Percentiles rank a stretch among this genome's conserved stretches.
phyloP scores from a whole-genome alignment of 139 green algal species.

The Micractinium sp. region DNA sequence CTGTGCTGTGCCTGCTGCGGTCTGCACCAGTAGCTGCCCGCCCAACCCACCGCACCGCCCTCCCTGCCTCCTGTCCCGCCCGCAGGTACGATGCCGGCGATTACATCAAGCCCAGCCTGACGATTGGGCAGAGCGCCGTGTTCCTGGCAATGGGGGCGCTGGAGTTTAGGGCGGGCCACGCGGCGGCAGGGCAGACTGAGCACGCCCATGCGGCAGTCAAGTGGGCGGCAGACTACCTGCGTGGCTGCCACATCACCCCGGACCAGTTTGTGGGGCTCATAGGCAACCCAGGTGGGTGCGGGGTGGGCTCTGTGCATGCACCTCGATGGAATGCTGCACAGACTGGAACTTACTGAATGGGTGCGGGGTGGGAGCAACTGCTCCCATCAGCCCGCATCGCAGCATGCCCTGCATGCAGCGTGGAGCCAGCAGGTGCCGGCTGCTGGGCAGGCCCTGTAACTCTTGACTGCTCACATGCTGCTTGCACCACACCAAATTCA shows the following conservation, averaged over 20 bases:
- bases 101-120: slow-evolving; percentile 27
- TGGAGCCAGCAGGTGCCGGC: too few relatives aligned
- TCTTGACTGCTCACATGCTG: too few relatives aligned
- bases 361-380: neutral
- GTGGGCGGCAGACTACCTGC: slow-evolving; percentile 24
- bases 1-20: too few relatives aligned
- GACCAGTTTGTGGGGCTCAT: slow-evolving; percentile 19
- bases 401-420: too few relatives aligned
- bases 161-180: neutral
- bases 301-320: neutral
- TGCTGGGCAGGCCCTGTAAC: neutral
- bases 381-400: too few relatives aligned
- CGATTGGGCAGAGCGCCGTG: neutral
- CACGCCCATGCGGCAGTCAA: neutral
- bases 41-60: neutral
- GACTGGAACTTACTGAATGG: too few relatives aligned
- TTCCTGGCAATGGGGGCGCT: slow-evolving; percentile 7
- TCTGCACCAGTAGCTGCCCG: neutral
- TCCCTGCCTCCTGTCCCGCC: neutral
- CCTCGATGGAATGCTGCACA: neutral
- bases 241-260: neutral
- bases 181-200: neutral
- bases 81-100: neutral
- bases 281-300: slow-evolving; percentile 18
- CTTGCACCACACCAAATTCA: neutral